Base-by-base conservation (phyloP, 768 basidiomycete genomes). In the Imleria badia region DNA sequence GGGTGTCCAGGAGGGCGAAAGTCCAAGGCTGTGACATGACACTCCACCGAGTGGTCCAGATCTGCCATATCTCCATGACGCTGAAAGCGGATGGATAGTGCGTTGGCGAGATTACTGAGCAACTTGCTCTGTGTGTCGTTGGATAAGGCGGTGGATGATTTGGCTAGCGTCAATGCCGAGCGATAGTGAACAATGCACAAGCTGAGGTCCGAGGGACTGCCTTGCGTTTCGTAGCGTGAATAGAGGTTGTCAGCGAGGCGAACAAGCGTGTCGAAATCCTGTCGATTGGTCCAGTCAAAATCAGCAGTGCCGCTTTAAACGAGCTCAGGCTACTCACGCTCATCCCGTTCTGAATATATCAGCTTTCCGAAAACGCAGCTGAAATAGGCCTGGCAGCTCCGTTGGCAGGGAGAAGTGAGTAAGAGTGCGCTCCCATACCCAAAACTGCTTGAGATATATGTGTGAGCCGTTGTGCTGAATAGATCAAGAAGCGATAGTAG, bases 1-100 rank as follows among this genome's bases (percentile, higher is more conserved):
- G 70, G 62, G 45, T 72, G 65, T 14, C 60, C 62, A 30, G 59
- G 48, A 46, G 66, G 62, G 29, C 66, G 58, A 45, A 70, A 56
- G n/a, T 65, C 54, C 46, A 73, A 53, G 12, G 66, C 68, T 0
- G 60, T 52, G 36, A 62, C 48, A 39, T 69, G 59, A 51, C 57
- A 70, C 40, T 70, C 63, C 6, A 70, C 62, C 6, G 69, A 69
- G 23, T 59, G 61, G n/a, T 60, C 59, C 17, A 71, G 45, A 46
- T 71, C 69, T 22, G 63, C 55, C 33, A 61, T 51, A 42, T 66
- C 63, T 0, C 65, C 61, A 26, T 66, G 65, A 22, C 54, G 58
- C 42, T 59, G 64, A 55, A 69, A 70, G 33, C 69, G 68, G 13
- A 57, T 59, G 35, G 63, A 65, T 6, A 70, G 52, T 17, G 60